Evolutionary conservation across 108 stramenopile species (phyloP), one percentile per base, ranked within the genome.

Genomic region (Fistulifera pelliculosa): DNA sequence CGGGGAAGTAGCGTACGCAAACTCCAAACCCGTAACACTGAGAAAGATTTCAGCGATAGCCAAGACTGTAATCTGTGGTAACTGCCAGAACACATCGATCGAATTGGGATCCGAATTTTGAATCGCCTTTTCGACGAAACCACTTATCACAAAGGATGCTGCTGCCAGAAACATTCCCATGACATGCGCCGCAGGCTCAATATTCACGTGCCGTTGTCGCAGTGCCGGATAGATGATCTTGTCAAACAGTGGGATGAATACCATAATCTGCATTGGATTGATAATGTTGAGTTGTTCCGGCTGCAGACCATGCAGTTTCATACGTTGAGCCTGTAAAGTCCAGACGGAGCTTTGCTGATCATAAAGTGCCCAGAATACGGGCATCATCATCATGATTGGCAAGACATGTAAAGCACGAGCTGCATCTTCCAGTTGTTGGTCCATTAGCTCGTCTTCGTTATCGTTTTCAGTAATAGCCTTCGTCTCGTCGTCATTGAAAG

Each of bases 311-410:
- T 61, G 56, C 17, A 55, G 24, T 23, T 68, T 40, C 70, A 80
- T 69, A 13, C 68, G 56, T 12, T 62, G 64, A 43, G 83, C 83
- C 60, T 84, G 83, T 31, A 84, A 51, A 13, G 73, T 74, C 83
- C 83, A 84, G 13, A 75, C 74, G 12, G 61, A 64, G 16, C 79
- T 75, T 44, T 84, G 83, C 58, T 84, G 83, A 61, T 84, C 83
- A 62, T 75, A 84, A 13, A 84, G 61, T 65, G 67, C 73, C 83
- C 83, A 84, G 54, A 80, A 84, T 3, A 77, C 52, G 12, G 79
- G 76, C 47, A 77, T 61, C 67, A 84, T 60, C 11, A 61, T 19
- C 57, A 75, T 52, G 1, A 84, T 21, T 1, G 79, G 75, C 41
- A 77, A 35, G 14, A 77, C 25, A 41, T 67, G 62, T 55, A 77